phyloP scores from a whole-genome alignment of 805 yeast genomes.

The Dipodascus albidus region DNA sequence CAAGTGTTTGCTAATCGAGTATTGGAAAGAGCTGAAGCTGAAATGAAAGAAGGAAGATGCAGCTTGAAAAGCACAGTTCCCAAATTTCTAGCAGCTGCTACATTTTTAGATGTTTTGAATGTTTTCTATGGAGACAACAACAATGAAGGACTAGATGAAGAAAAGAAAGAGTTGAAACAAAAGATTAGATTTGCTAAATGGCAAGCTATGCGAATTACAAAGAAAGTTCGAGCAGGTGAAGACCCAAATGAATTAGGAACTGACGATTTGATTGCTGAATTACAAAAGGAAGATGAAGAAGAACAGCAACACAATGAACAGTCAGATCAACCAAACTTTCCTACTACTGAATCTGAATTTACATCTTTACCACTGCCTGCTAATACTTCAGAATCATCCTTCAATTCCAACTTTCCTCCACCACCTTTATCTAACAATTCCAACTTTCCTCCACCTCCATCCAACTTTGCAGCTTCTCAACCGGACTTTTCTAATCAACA shows the following conservation, averaged over 20 bases:
- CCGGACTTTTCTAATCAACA: no score
- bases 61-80: slow-evolving; percentile 33
- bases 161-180: slow-evolving; percentile 14
- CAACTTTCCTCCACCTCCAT: slow-evolving; percentile 9
- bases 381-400: neutral
- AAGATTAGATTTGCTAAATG: slow-evolving; percentile 52
- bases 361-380: slow-evolving; percentile 4
- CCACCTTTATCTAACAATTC: slow-evolving; percentile 6
- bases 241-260: slow-evolving; percentile 48
- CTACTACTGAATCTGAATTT: slow-evolving; percentile 10
- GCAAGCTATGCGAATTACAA: slow-evolving; percentile 48
- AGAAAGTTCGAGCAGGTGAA: slow-evolving; percentile 35
- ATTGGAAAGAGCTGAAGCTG: slow-evolving; percentile 42
- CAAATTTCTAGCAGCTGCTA: slow-evolving; percentile 42
- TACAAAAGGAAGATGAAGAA: slow-evolving; percentile 7
- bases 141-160: slow-evolving; percentile 23
- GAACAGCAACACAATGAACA: slow-evolving; percentile 11
- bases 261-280: slow-evolving; percentile 25
- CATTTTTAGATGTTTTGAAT: slow-evolving; percentile 39
- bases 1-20: slow-evolving; percentile 47
- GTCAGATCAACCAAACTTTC: no score
- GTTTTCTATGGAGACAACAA: slow-evolving; percentile 26
- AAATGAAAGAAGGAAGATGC: slow-evolving; percentile 29
- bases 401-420: slow-evolving; percentile 9
- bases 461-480: slow-evolving; percentile 5